phyloP scores from a whole-genome alignment of 495 filamentous ascomycete genomes.

The Lindgomyces ingoldianus region DNA sequence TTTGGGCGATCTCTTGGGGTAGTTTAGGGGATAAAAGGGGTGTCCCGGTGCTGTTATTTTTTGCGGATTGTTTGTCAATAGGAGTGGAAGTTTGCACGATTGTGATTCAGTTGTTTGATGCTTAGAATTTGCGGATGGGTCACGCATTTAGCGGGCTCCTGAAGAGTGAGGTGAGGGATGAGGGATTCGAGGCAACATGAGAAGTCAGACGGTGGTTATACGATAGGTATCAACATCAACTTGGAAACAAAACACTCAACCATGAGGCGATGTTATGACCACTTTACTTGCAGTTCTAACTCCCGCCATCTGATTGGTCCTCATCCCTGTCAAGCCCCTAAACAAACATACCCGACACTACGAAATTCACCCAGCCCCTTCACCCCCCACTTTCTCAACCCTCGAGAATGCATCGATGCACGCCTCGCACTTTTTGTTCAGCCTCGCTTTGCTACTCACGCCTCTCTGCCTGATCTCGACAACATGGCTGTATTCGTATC shows the following conservation, averaged over 20 bases:
- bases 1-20: slow-evolving; percentile 39
- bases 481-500: slow-evolving; percentile 85
- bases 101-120: too few species aligned
- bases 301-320: not conserved
- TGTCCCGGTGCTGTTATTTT: not conserved
- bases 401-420: slow-evolving; percentile 46
- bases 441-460: slow-evolving; percentile 55
- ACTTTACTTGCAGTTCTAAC: not conserved
- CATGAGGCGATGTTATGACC: too few species aligned
- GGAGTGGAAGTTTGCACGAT: not conserved
- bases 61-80: not conserved
- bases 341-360: not conserved
- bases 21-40: not conserved
- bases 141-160: too few species aligned
- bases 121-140: too few species aligned
- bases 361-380: not conserved
- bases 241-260: too few species aligned
- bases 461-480: slow-evolving; percentile 70
- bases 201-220: too few species aligned
- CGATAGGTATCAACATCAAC: too few species aligned
- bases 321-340: not conserved
- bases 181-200: too few species aligned
- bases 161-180: too few species aligned
- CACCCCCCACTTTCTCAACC: not conserved
- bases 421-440: slow-evolving; percentile 42